Base-by-base conservation (phyloP, 1,284 basidiomycete genomes). In the Exobasidium rhododendri region DNA sequence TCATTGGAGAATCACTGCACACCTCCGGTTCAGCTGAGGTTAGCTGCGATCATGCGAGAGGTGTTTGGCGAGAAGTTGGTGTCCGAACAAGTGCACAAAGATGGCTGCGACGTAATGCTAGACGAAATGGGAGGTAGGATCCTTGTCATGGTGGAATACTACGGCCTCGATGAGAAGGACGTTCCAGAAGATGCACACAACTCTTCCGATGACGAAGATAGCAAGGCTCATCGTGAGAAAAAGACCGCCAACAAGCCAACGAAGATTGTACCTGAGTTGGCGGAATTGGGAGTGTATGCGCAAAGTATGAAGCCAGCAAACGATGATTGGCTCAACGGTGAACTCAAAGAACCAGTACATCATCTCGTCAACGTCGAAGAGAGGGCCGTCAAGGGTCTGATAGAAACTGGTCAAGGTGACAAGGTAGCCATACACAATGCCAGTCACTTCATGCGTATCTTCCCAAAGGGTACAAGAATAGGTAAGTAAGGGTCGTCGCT, bases 1-100 rank as follows among this genome's bases (percentile, higher is more conserved):
- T 86, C 85, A 54, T 80, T 88, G 10, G 87, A 88, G 70, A 87
- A 86, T 66, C 86, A 88, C 69, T 86, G 87, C 47, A 81, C 80
- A 2, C 73, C 82, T 0, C 80, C 80, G 26, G 82, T 83, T 0
- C 86, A 88, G 71, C 74, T 79, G 32, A 82, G 86, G 61, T 77
- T 88, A 26, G 85, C 87, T n/a, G 73, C 79, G 32, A 83, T 86
- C 56, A 84, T 88, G 83, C 79, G 82, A 63, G 82, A 83, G 7
- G 81, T 81, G 0, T 87, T 86, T 84, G 85, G 86, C 0, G 81
- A 83, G 20, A 85, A 84, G 71, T 79, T 88, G 7, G 61, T 72
- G 47, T 59, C 61, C 31, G 59, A 65, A 5, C 86, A 65, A 40
- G 30, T 13, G 26, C 58, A 66, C 11, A 69, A 59, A 31, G 67